phyloP scores from a whole-genome alignment of 345 rosid species.

The sweet orange (Citrus sinensis) region DVS_A1.0 CM039168.1:28044501-28045000 shows the following conservation, averaged over 20 bases:
- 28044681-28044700: constrained; percentile 18
- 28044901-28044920: constrained; percentile 1
- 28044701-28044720: constrained; percentile 32
- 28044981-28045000: constrained; percentile 8
- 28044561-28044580: constrained; percentile 13
- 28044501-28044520: neutral
- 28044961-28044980: neutral
- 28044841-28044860: neutral
- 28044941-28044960: neutral
- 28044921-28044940: neutral
- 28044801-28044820: neutral
- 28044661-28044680: constrained; percentile 10
- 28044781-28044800: neutral
- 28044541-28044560: neutral
- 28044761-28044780: too few species aligned
- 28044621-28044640: constrained; percentile 13
- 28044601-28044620: neutral
- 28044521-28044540: constrained; percentile 10
- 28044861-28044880: too few species aligned
- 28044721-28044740: neutral
- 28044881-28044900: neutral
- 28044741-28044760: neutral
- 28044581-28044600: neutral
- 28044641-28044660: constrained; percentile 13
- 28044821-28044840: neutral